A percentile compares a stretch with the other conserved stretches of the same genome.
Evolutionary conservation across 1,284 basidiomycete genomes (phyloP).

Genomic region (Marasmius fiardii): DNA sequence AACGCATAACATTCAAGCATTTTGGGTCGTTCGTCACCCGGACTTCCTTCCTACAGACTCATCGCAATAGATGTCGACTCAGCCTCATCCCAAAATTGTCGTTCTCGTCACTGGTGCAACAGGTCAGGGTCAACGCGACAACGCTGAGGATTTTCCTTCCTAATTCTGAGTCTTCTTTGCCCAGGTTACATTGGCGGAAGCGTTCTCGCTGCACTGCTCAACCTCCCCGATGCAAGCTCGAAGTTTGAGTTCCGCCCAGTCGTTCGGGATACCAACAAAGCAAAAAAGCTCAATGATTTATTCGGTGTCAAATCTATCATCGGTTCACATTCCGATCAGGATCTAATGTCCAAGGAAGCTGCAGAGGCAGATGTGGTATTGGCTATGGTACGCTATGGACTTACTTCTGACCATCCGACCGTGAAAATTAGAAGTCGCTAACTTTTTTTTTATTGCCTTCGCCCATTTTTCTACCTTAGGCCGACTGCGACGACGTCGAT

Average conservation of each 20-base stretch:
- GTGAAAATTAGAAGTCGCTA: no score
- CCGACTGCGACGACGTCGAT: conserved; percentile 35
- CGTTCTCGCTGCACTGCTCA: conserved; percentile 34
- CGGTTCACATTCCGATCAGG: conserved; percentile 34
- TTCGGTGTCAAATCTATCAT: conserved; percentile 27
- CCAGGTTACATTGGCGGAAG: conserved; percentile 40
- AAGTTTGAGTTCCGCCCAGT: conserved; percentile 32
- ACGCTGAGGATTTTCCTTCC: no score
- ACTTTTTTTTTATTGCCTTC: no score
- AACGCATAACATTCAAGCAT: no score
- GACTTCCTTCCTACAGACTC: no score
- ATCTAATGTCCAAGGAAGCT: conserved; percentile 24
- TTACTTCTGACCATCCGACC: no score
- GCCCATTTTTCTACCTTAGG: no score
- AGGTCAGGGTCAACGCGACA: neutral
- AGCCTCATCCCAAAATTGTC: neutral
- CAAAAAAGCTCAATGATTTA: conserved; percentile 30
- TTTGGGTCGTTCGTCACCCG: no score
- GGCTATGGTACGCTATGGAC: conserved; percentile 25
- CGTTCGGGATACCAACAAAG: conserved; percentile 36
- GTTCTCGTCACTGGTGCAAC: neutral
- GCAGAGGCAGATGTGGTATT: conserved; percentile 30
- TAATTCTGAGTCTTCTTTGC: neutral
- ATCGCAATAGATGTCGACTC: no score
- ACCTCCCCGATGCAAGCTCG: conserved; percentile 28